Conservation (phyloP, 2,329 filamentous ascomycete genomes). For the Pestalotiopsis sp. region DNA sequence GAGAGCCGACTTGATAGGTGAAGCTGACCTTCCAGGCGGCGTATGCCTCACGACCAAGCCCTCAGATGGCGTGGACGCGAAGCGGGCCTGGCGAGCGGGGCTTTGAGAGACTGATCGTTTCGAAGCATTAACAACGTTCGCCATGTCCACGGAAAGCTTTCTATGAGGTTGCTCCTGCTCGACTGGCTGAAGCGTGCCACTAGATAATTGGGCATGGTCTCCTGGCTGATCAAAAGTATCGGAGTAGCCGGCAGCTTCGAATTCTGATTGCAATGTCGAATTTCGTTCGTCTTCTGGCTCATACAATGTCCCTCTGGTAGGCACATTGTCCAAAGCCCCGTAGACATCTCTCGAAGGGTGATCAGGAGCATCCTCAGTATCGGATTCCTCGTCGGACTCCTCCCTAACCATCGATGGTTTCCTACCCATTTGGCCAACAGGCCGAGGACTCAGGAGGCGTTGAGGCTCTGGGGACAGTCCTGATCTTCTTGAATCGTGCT, state of each 20-base stretch:
- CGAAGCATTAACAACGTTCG: slow-evolving; percentile 16
- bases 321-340: slow-evolving; percentile 36
- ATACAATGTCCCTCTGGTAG: slow-evolving; percentile 32
- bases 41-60: slow-evolving; percentile 63
- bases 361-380: slow-evolving; percentile 11
- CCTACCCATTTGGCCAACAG: slow-evolving; percentile 27
- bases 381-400: slow-evolving; percentile 41
- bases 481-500: background rate
- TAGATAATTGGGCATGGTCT: background rate
- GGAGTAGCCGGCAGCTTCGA: background rate
- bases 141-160: slow-evolving; percentile 24
- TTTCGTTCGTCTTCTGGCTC: background rate
- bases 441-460: slow-evolving; percentile 9
- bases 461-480: slow-evolving; percentile 8
- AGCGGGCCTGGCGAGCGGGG: slow-evolving; percentile 69
- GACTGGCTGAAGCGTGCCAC: background rate
- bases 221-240: slow-evolving; percentile 5
- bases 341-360: slow-evolving; percentile 22
- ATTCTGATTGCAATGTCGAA: background rate
- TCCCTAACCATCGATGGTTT: slow-evolving; percentile 49
- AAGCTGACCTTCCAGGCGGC: slow-evolving; percentile 70
- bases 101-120: slow-evolving; percentile 54
- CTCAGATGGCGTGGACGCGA: slow-evolving; percentile 56
- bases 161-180: slow-evolving; percentile 20
- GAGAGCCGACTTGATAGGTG: slow-evolving; percentile 76